A percentile compares a stretch with the other conserved stretches of the same genome.
Evolutionary conservation across 176 grass and related monocot species (phyloP).

Genomic region (Secale cereale): DNA sequence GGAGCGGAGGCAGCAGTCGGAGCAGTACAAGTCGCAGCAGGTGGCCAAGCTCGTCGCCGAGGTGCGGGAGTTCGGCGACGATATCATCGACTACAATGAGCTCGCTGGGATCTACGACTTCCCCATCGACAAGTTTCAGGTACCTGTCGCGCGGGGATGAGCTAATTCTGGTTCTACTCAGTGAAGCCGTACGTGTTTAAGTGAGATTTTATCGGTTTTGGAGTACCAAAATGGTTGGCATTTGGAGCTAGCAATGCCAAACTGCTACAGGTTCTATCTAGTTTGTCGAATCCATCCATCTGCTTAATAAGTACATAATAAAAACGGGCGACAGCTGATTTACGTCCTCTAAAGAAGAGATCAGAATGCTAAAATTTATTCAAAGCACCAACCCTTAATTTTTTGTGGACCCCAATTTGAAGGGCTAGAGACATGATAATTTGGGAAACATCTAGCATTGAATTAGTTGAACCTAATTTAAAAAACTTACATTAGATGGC

Average conservation of each 20-base stretch:
- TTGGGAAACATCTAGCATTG: neutral
- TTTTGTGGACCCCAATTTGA: neutral
- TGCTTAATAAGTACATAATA: neutral
- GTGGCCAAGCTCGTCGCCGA: constrained; percentile 65
- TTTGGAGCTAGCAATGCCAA: neutral
- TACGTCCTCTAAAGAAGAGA: neutral
- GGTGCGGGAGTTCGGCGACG: constrained; percentile 72
- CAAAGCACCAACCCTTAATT: neutral
- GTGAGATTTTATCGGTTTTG: neutral
- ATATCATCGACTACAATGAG: constrained; percentile 81
- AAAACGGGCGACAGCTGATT: neutral
- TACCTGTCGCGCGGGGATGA: constrained; percentile 1
- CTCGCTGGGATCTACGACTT: constrained; percentile 87
- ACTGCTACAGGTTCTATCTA: too few species aligned
- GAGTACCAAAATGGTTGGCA: neutral
- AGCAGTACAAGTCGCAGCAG: constrained; percentile 62
- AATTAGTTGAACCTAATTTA: neutral
- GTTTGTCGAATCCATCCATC: neutral
- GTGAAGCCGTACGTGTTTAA: neutral
- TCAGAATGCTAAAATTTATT: neutral
- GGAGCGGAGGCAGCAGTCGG: constrained; percentile 39
- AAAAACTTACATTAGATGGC: neutral
- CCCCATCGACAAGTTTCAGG: constrained; percentile 93
- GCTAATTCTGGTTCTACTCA: neutral
- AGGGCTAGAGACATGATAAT: neutral